Evolutionary conservation across 1,284 basidiomycete species (phyloP).

Genomic region (Phellopilus nigrolimitatus): DNA sequence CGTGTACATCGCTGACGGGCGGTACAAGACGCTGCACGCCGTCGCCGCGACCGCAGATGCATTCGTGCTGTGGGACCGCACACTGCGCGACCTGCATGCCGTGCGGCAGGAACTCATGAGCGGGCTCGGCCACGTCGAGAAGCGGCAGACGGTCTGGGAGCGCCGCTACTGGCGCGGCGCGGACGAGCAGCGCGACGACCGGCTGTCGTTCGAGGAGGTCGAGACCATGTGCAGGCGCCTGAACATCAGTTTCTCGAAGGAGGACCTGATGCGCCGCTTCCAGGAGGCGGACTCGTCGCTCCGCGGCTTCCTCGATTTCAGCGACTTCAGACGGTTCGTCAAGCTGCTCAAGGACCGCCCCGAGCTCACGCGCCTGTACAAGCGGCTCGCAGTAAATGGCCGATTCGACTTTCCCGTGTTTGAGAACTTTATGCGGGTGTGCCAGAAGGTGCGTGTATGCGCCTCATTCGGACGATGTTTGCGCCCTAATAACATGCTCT

Average conservation of each 20-base stretch:
- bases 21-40: constrained; percentile 91
- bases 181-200: constrained; percentile 58
- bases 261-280: constrained; percentile 64
- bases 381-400: constrained; percentile 42
- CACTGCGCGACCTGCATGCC: constrained; percentile 52
- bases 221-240: constrained; percentile 72
- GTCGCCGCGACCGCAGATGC: constrained; percentile 72
- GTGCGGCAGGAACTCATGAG: constrained; percentile 67
- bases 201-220: constrained; percentile 69
- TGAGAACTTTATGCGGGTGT: constrained; percentile 58
- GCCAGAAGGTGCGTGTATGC: constrained; percentile 51
- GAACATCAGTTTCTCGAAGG: constrained; percentile 63
- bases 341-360: constrained; percentile 78
- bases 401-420: constrained; percentile 55
- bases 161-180: constrained; percentile 78
- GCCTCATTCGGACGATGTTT: constrained; percentile 3
- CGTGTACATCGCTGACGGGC: constrained; percentile 69
- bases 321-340: constrained; percentile 83
- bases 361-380: constrained; percentile 71
- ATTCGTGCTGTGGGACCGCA: constrained; percentile 65
- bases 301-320: constrained; percentile 74
- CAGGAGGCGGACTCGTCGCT: constrained; percentile 66
- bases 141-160: constrained; percentile 75
- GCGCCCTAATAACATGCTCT: constrained; percentile 15
- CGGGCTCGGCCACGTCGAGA: constrained; percentile 57